These are phyloP conservation scores for Sugiyamaella grinbergsii DNA, from an alignment of 1,139 yeast genomes.

Conservation along the genomic window DNA sequence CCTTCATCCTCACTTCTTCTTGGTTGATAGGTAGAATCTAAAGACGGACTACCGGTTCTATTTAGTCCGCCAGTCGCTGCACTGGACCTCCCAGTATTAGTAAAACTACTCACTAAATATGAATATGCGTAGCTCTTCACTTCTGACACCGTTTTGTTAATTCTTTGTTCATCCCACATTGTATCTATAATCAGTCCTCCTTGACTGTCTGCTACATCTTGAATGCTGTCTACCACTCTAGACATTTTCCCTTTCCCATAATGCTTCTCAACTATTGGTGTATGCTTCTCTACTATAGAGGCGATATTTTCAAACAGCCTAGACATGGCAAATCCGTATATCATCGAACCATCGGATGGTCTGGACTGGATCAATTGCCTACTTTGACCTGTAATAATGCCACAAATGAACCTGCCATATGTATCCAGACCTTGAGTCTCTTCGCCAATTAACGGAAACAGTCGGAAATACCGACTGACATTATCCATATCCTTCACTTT, in stretches of 20 bases:
- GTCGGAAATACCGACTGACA: constrained; percentile 75
- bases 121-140: constrained; percentile 58
- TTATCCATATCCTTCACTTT: constrained; percentile 62
- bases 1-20: constrained; percentile 36
- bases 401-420: constrained; percentile 83
- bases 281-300: constrained; percentile 81
- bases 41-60: constrained; percentile 26
- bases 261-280: constrained; percentile 69
- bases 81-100: constrained; percentile 30
- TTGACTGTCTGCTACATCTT: constrained; percentile 87
- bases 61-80: constrained; percentile 13
- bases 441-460: constrained; percentile 83
- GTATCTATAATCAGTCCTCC: constrained; percentile 87
- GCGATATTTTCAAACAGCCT: constrained; percentile 85
- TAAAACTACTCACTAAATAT: constrained; percentile 43
- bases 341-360: constrained; percentile 36
- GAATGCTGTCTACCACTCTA: constrained; percentile 69
- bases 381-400: constrained; percentile 78
- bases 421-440: constrained; percentile 72
- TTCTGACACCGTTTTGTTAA: constrained; percentile 59
- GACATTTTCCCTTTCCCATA: constrained; percentile 70
- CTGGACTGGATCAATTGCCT: constrained; percentile 54
- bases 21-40: constrained; percentile 23
- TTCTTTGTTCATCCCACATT: constrained; percentile 70
- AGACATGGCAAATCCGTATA: constrained; percentile 69